These are phyloP conservation scores for Atalantia buxifolia DNA, from an alignment of 345 rosid genomes.

Conservation along the genomic window DNA sequence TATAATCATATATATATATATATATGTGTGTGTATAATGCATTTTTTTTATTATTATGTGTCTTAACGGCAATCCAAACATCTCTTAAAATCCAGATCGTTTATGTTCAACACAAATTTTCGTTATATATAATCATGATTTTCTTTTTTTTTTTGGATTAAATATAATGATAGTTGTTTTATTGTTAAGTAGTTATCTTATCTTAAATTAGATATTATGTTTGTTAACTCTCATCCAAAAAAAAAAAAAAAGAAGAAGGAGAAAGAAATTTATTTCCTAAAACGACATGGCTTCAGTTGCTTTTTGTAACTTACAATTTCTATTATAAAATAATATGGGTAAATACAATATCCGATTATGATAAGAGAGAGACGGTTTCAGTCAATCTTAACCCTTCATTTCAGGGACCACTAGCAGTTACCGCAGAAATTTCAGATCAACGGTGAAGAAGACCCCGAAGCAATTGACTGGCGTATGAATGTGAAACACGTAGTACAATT, in stretches of 20 bases:
- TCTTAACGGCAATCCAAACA: too few species aligned
- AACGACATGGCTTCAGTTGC: background rate
- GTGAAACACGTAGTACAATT: background rate
- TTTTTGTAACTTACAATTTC: background rate
- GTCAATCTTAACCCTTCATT: background rate
- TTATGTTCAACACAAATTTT: too few species aligned
- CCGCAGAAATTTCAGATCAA: background rate
- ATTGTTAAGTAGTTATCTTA: too few species aligned
- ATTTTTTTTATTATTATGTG: too few species aligned
- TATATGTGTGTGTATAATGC: too few species aligned
- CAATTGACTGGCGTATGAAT: background rate
- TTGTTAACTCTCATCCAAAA: background rate
- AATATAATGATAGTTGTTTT: too few species aligned
- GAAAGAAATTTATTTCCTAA: background rate
- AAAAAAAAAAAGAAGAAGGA: too few species aligned
- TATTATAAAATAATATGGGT: background rate
- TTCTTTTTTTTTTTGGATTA: too few species aligned
- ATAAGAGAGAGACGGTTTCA: background rate
- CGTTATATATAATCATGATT: too few species aligned
- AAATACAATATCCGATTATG: background rate
- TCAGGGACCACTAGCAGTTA: background rate
- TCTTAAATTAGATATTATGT: too few species aligned
- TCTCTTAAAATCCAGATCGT: too few species aligned
- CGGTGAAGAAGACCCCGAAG: slow-evolving; percentile 3
- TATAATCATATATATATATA: too few species aligned